phyloP scores from a whole-genome alignment of 768 basidiomycete species.

The Mycena chlorophos region DNA sequence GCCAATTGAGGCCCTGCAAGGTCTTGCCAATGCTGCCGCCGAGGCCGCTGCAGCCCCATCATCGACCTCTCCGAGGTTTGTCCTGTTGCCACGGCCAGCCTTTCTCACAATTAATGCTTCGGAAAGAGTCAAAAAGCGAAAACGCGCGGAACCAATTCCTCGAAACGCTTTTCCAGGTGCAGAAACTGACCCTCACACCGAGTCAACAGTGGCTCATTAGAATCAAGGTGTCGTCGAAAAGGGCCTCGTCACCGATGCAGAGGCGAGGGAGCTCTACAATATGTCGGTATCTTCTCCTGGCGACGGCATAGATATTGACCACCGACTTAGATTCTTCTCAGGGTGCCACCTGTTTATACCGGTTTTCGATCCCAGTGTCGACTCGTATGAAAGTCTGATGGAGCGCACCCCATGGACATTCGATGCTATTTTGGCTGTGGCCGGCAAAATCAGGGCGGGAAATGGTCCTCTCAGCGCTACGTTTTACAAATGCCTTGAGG shows the following conservation, averaged over 20 bases:
- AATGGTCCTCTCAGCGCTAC: slow-evolving; percentile 82
- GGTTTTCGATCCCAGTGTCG: slow-evolving; percentile 88
- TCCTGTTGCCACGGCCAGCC: slow-evolving; percentile 10
- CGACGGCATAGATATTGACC: slow-evolving; percentile 33
- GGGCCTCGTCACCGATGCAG: slow-evolving; percentile 82
- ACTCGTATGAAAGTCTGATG: slow-evolving; percentile 89
- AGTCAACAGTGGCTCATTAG: slow-evolving; percentile 57
- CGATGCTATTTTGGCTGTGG: slow-evolving; percentile 89
- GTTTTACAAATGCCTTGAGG: slow-evolving; percentile 89
- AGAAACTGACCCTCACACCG: slow-evolving; percentile 80
- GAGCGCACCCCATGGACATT: slow-evolving; percentile 96
- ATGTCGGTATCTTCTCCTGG: slow-evolving; percentile 52
- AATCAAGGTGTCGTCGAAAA: slow-evolving; percentile 34
- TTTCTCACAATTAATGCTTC: neutral
- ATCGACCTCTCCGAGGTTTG: slow-evolving; percentile 58
- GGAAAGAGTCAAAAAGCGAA: slow-evolving; percentile 77
- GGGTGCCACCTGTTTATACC: slow-evolving; percentile 97
- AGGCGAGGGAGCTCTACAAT: slow-evolving; percentile 89
- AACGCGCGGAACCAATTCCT: slow-evolving; percentile 79
- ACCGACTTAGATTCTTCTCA: slow-evolving; percentile 76
- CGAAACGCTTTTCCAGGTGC: slow-evolving; percentile 84
- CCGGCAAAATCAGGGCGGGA: slow-evolving; percentile 88
- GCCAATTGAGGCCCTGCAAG: slow-evolving; percentile 92
- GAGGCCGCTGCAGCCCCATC: slow-evolving; percentile 86
- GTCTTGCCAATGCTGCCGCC: slow-evolving; percentile 91